phyloP scores from a whole-genome alignment of 2,329 filamentous ascomycete species.

The Phaeoacremonium minimum region DNA sequence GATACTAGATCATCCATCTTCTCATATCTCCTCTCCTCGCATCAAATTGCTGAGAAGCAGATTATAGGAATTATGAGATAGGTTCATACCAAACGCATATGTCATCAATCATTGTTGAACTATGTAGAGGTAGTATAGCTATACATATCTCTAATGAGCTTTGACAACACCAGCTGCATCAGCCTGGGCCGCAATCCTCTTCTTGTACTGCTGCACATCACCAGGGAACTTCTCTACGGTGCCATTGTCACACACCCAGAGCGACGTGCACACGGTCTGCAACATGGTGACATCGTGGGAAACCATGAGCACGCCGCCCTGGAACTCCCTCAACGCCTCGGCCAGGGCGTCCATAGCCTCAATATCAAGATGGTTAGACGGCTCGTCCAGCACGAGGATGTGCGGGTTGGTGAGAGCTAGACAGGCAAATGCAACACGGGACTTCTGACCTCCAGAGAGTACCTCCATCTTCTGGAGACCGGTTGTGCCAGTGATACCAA shows the following conservation, averaged over 20 bases:
- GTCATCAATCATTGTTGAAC: no score
- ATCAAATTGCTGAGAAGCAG: no score
- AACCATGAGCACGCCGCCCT: slow-evolving; percentile 96
- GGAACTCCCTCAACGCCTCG: slow-evolving; percentile 76
- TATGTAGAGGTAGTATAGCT: slow-evolving; percentile 4
- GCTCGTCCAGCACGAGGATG: slow-evolving; percentile 96
- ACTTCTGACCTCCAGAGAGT: slow-evolving; percentile 96
- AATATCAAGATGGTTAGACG: slow-evolving; percentile 97
- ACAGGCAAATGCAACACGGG: slow-evolving; percentile 96
- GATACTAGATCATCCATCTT: no score
- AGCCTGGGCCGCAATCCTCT: slow-evolving; percentile 85
- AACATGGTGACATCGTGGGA: slow-evolving; percentile 99
- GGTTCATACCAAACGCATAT: no score
- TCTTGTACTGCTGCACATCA: slow-evolving; percentile 96
- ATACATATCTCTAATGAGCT: slow-evolving; percentile 37
- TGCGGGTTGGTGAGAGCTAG: slow-evolving; percentile 90
- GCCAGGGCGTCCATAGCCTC: slow-evolving; percentile 97
- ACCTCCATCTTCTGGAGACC: slow-evolving; percentile 94
- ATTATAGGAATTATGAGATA: no score
- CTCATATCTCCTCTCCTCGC: no score
- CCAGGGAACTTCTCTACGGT: slow-evolving; percentile 95
- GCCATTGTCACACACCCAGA: slow-evolving; percentile 96
- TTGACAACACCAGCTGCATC: slow-evolving; percentile 83
- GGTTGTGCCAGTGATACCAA: slow-evolving; percentile 87
- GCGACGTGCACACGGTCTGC: slow-evolving; percentile 86